These are phyloP conservation scores for Leonotis leonurus DNA, from an alignment of 257 asterid species.

Conservation along the genomic window DNA sequence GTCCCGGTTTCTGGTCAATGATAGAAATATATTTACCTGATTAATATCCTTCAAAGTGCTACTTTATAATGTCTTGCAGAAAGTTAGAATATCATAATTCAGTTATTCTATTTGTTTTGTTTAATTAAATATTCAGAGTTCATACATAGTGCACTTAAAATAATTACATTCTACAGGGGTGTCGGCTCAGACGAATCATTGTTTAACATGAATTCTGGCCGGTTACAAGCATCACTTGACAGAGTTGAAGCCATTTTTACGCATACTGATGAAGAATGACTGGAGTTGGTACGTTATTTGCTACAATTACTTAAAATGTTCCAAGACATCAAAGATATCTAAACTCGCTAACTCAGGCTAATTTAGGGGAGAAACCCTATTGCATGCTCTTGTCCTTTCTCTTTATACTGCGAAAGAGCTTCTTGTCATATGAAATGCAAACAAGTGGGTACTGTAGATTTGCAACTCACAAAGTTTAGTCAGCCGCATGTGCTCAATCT, in stretches of 20 bases:
- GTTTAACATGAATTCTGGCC: slow-evolving; percentile 89
- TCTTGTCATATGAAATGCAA: neutral
- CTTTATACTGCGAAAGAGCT: neutral
- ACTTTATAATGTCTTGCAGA: neutral
- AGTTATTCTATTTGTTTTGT: neutral
- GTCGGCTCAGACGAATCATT: slow-evolving; percentile 75
- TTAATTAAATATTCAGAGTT: neutral
- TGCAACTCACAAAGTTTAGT: neutral
- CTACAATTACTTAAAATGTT: neutral
- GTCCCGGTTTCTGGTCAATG: neutral
- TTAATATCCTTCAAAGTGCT: neutral
- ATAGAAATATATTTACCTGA: neutral
- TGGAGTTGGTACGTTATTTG: slow-evolving; percentile 16
- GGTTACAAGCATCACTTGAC: slow-evolving; percentile 83
- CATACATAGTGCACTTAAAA: neutral
- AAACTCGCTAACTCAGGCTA: neutral
- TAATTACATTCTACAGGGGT: slow-evolving; percentile 42
- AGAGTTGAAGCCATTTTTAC: slow-evolving; percentile 87
- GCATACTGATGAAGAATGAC: slow-evolving; percentile 25
- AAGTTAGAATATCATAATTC: neutral
- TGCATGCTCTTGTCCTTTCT: neutral
- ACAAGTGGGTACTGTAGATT: neutral
- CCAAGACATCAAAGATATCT: neutral
- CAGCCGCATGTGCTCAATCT: neutral
- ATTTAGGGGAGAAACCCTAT: neutral